A percentile compares a stretch with the other conserved stretches of the same genome.
Conservation (phyloP, 2,329 filamentous ascomycete genomes). For the Pseudopyrenochaeta lycopersici region DNA sequence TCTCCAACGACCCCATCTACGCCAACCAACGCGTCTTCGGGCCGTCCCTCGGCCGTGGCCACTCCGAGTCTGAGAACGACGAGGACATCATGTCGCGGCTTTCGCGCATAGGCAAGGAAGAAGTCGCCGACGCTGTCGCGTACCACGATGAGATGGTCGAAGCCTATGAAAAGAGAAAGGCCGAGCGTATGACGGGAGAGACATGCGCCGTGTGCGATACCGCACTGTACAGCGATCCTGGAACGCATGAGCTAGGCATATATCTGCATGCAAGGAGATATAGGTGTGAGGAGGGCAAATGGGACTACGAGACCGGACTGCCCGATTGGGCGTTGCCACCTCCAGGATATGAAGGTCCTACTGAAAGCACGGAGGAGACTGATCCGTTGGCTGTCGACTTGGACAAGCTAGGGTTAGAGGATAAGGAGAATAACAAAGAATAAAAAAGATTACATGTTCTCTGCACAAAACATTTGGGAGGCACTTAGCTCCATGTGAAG, state of each 20-base stretch:
- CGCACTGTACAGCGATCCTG: slow-evolving; percentile 91
- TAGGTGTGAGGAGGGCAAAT: slow-evolving; percentile 80
- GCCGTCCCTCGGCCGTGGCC: slow-evolving; percentile 73
- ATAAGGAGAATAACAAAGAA: slow-evolving; percentile 18
- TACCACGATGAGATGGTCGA: slow-evolving; percentile 96
- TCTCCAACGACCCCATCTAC: slow-evolving; percentile 97
- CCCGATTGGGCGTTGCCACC: slow-evolving; percentile 90
- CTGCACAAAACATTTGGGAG: no score
- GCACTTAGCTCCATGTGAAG: no score
- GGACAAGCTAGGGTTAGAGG: slow-evolving; percentile 50
- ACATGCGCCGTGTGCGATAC: slow-evolving; percentile 84
- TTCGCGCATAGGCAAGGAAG: slow-evolving; percentile 90
- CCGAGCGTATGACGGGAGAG: slow-evolving; percentile 91
- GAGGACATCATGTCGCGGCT: slow-evolving; percentile 89
- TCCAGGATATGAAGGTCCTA: slow-evolving; percentile 74
- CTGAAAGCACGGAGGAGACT: slow-evolving; percentile 64
- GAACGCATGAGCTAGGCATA: slow-evolving; percentile 86
- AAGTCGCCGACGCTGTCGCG: slow-evolving; percentile 87
- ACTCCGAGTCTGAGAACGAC: slow-evolving; percentile 76
- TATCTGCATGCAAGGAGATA: slow-evolving; percentile 95
- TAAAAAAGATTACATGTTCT: no score
- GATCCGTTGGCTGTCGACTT: slow-evolving; percentile 57
- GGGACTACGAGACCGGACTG: slow-evolving; percentile 86
- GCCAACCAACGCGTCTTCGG: slow-evolving; percentile 95
- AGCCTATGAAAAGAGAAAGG: slow-evolving; percentile 86